Base-by-base conservation (phyloP, 2,329 filamentous ascomycete genomes). In the Ophiocordyceps camponoti-floridani region DNA sequence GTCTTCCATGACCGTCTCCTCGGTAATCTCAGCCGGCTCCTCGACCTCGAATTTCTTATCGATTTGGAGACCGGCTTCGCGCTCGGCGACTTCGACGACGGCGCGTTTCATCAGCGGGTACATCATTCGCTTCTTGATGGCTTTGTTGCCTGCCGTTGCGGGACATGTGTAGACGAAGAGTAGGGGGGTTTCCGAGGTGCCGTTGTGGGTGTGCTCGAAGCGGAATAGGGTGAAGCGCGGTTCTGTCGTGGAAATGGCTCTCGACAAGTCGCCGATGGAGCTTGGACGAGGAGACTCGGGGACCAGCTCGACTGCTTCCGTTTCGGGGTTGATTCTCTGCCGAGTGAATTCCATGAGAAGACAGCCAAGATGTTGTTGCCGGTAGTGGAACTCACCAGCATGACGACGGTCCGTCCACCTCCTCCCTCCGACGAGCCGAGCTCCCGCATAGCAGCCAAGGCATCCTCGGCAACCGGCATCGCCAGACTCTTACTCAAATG, bases 151-250 rank as follows among this genome's bases (percentile, higher is more conserved):
- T 0, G 73, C 64, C 4, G 79, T 70, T 8, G 72, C 66, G 1
- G 85, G 85, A 59, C 83, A 87, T 6, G 84, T 89, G 64, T 87
- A 89, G 57, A 91, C 77, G 65, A 91, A 91, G 6, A 89, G 68
- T 42, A 89, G 66, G 3, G 79, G 75, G 45, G 67, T 71, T 44
- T 68, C 64, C 47, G 71, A 62, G 41, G 56, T 50, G 19, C 75
- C 75, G 30, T 66, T 62, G 48, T 76, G 63, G 40, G 71, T 70
- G 55, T 81, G 72, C 12, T 61, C 65, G 59, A 78, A 83, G 27
- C 79, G 72, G 67, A 81, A 91, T 58, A 91, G 86, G 7, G 79
- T 81, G 59, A 85, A 89, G 40, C 84, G 72, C 4, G 84, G 84
- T 59, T 86, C 81, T 18, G 68, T 70, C 10, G 69, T 51, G 6